phyloP scores from a whole-genome alignment of 2,329 filamentous ascomycete species.

The Cercospora beticola region DNA sequence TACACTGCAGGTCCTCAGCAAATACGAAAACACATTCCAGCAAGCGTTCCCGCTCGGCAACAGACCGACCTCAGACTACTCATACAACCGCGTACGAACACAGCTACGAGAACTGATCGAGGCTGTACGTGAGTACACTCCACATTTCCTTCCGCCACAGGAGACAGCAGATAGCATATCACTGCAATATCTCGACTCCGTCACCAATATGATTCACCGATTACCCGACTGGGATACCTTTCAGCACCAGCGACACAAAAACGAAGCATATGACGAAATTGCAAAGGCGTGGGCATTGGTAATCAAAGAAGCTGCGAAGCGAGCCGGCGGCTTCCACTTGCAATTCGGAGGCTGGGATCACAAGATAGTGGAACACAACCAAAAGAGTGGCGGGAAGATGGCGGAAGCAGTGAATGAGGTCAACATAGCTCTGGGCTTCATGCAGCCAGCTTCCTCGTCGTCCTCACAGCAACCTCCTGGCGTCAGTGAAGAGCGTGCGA shows the following conservation, averaged over 20 bases:
- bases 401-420: conserved; percentile 77
- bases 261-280: conserved; percentile 94
- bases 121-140: conserved; percentile 88
- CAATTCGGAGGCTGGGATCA: conserved; percentile 93
- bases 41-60: conserved; percentile 82
- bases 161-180: conserved; percentile 82
- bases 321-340: conserved; percentile 83
- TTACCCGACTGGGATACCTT: conserved; percentile 89
- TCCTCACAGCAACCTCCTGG: conserved; percentile 23
- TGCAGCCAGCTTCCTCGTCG: conserved; percentile 52
- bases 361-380: conserved; percentile 80
- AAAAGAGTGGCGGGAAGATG: conserved; percentile 78
- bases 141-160: conserved; percentile 89
- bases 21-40: conserved; percentile 77
- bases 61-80: conserved; percentile 83
- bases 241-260: conserved; percentile 87
- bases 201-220: conserved; percentile 84
- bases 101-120: conserved; percentile 78
- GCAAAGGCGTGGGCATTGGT: conserved; percentile 90
- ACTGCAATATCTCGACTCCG: conserved; percentile 82
- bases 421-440: conserved; percentile 72
- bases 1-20: conserved; percentile 74
- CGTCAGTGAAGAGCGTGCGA: conserved; percentile 42
- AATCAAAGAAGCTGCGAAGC: conserved; percentile 85
- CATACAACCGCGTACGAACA: conserved; percentile 88